A percentile compares a stretch with the other conserved stretches of the same genome.
These are phyloP conservation scores for Daldinia sp. DNA, from an alignment of 2,329 filamentous ascomycete species.

Conservation along the genomic window DNA sequence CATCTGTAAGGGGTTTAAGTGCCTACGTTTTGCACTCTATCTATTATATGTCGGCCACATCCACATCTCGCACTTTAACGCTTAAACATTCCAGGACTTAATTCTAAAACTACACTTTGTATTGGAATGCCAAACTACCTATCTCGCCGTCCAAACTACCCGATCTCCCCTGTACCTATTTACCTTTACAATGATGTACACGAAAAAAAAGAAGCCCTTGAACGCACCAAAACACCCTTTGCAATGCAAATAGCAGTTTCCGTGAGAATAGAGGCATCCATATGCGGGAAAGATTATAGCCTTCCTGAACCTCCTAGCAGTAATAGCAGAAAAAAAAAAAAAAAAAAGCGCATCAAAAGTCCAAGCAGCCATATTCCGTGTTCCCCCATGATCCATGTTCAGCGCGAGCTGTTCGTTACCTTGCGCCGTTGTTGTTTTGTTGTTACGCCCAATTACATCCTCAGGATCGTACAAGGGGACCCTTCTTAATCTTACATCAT, in stretches of 20 bases:
- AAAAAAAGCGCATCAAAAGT: slow-evolving; percentile 2
- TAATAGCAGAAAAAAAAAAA: neutral
- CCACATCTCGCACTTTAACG: neutral
- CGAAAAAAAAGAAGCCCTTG: neutral
- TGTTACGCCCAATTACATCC: slow-evolving; percentile 15
- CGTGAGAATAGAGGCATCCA: neutral
- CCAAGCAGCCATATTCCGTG: slow-evolving; percentile 1
- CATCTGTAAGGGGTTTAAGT: neutral
- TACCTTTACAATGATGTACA: slow-evolving; percentile 27
- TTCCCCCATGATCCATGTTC: slow-evolving; percentile 2
- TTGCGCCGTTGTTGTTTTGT: neutral
- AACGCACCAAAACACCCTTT: slow-evolving; percentile 29
- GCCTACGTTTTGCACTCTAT: neutral
- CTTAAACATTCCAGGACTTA: neutral
- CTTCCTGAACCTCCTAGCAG: neutral
- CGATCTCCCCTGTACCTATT: neutral
- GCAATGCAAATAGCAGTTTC: slow-evolving; percentile 27
- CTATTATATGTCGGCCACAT: neutral
- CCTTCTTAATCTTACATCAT: slow-evolving; percentile 20
- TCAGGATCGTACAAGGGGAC: neutral
- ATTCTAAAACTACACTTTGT: neutral
- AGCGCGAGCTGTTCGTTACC: neutral
- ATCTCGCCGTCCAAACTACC: slow-evolving; percentile 24
- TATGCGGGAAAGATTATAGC: slow-evolving; percentile 10
- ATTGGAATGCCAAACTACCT: slow-evolving; percentile 25